These are phyloP conservation scores for Mycena haematopus DNA, from an alignment of 768 basidiomycete species.

Conservation along the genomic window DNA sequence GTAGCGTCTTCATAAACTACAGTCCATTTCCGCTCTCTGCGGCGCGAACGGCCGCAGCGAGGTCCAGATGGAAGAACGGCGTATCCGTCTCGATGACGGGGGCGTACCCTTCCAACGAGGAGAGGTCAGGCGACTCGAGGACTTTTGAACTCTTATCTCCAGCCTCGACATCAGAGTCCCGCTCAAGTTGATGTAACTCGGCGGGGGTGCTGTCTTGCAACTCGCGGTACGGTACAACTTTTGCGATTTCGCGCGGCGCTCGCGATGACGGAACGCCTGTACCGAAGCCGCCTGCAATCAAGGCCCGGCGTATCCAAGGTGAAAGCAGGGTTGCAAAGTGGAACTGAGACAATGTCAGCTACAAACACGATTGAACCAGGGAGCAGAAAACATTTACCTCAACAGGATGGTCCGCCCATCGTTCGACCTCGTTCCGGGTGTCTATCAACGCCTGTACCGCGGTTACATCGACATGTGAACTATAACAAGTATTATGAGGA, in stretches of 20 bases:
- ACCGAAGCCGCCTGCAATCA: slow-evolving; percentile 92
- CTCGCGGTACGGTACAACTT: slow-evolving; percentile 73
- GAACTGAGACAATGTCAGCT: slow-evolving; percentile 57
- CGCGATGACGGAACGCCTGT: slow-evolving; percentile 55
- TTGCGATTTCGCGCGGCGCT: slow-evolving; percentile 68
- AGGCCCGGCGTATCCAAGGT: slow-evolving; percentile 91
- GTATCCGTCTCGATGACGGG: slow-evolving; percentile 61
- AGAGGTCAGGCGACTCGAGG: slow-evolving; percentile 20
- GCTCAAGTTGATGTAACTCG: slow-evolving; percentile 34
- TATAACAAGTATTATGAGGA: slow-evolving; percentile 35
- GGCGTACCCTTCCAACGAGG: slow-evolving; percentile 35
- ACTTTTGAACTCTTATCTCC: slow-evolving; percentile 40
- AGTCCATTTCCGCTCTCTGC: slow-evolving; percentile 55
- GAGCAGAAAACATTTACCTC: slow-evolving; percentile 57
- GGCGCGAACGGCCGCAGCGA: slow-evolving; percentile 71
- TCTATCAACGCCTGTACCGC: slow-evolving; percentile 92
- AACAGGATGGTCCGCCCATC: slow-evolving; percentile 79
- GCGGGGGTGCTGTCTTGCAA: slow-evolving; percentile 40
- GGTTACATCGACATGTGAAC: slow-evolving; percentile 90
- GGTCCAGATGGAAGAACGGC: slow-evolving; percentile 92
- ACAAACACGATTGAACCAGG: background rate
- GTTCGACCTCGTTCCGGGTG: slow-evolving; percentile 84
- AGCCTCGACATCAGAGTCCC: slow-evolving; percentile 41
- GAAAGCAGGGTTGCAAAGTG: slow-evolving; percentile 93
- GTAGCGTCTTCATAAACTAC: background rate